Evolutionary conservation across 176 grass and related monocot genomes (phyloP).

Genomic region (Triticum monococcum): DNA sequence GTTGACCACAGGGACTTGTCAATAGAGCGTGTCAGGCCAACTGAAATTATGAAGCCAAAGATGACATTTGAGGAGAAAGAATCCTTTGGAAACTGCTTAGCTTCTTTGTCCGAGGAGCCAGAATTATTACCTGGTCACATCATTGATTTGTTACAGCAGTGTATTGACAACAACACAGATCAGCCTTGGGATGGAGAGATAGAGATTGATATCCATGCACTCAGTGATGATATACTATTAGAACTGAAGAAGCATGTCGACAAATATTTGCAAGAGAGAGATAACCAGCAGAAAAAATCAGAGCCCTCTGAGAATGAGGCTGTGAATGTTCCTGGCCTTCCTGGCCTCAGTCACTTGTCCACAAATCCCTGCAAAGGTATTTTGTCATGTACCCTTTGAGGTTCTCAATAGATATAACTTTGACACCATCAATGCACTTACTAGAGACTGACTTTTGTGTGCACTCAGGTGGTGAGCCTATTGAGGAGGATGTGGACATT

Average conservation of each 20-base stretch:
- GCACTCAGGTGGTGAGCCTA: slow-evolving; percentile 43
- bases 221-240: slow-evolving; percentile 61
- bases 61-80: slow-evolving; percentile 73
- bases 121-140: slow-evolving; percentile 61
- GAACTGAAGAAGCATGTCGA: slow-evolving; percentile 76
- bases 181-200: slow-evolving; percentile 63
- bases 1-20: slow-evolving; percentile 44
- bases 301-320: slow-evolving; percentile 74
- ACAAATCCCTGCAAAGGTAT: slow-evolving; percentile 83
- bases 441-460: background rate
- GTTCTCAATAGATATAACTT: slow-evolving; percentile 27
- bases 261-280: slow-evolving; percentile 57
- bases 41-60: slow-evolving; percentile 41
- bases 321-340: slow-evolving; percentile 70
- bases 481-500: slow-evolving; percentile 97
- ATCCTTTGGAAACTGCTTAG: slow-evolving; percentile 47
- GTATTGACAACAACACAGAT: slow-evolving; percentile 44
- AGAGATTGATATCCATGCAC: slow-evolving; percentile 81
- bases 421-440: background rate
- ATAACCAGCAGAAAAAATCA: slow-evolving; percentile 36
- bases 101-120: slow-evolving; percentile 37
- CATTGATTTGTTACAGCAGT: slow-evolving; percentile 63
- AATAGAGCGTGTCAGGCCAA: slow-evolving; percentile 16
- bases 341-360: slow-evolving; percentile 70
- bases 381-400: background rate